Conservation (phyloP, 495 filamentous ascomycete genomes). For the Choiromyces venosus region DNA sequence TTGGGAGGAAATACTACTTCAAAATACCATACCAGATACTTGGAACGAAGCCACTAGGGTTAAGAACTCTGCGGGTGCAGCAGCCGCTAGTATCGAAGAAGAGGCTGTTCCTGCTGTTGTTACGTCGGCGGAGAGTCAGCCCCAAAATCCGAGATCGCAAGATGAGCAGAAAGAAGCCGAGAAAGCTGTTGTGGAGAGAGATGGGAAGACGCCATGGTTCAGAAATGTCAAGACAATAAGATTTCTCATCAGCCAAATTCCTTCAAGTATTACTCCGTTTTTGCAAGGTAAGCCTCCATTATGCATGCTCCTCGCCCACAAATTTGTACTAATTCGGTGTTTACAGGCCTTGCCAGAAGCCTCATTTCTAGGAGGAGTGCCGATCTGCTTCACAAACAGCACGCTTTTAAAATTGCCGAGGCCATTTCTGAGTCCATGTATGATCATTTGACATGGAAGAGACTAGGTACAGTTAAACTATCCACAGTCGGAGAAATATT, state of each 20-base stretch:
- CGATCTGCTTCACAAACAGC: slow-evolving; percentile 61
- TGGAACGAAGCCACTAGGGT: slow-evolving; percentile 61
- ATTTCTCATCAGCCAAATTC: slow-evolving; percentile 67
- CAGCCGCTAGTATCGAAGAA: slow-evolving; percentile 48
- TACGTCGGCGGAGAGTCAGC: slow-evolving; percentile 21
- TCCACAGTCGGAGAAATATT: neutral
- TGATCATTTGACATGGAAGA: slow-evolving; percentile 41
- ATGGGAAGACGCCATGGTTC: slow-evolving; percentile 55
- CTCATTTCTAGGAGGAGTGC: slow-evolving; percentile 64
- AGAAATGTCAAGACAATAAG: slow-evolving; percentile 73
- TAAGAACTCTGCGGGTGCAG: slow-evolving; percentile 48
- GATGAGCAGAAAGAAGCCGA: slow-evolving; percentile 44
- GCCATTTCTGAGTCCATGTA: slow-evolving; percentile 63
- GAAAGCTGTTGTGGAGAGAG: slow-evolving; percentile 44
- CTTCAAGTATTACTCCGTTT: slow-evolving; percentile 45
- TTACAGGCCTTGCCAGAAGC: slow-evolving; percentile 62
- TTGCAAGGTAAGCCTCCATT: slow-evolving; percentile 33
- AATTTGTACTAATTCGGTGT: slow-evolving; percentile 2
- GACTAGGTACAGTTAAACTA: slow-evolving; percentile 26
- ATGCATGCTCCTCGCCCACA: neutral
- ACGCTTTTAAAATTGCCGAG: slow-evolving; percentile 63
- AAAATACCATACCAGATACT: slow-evolving; percentile 59
- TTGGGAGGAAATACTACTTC: slow-evolving; percentile 73
- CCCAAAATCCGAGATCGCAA: slow-evolving; percentile 25
- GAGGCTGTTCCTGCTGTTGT: slow-evolving; percentile 31